Percentiles rank a stretch among this genome's conserved stretches.
These are phyloP conservation scores for Sphaerulina vaccinii DNA, from an alignment of 2,329 filamentous ascomycete genomes.

Conservation along the genomic window DNA sequence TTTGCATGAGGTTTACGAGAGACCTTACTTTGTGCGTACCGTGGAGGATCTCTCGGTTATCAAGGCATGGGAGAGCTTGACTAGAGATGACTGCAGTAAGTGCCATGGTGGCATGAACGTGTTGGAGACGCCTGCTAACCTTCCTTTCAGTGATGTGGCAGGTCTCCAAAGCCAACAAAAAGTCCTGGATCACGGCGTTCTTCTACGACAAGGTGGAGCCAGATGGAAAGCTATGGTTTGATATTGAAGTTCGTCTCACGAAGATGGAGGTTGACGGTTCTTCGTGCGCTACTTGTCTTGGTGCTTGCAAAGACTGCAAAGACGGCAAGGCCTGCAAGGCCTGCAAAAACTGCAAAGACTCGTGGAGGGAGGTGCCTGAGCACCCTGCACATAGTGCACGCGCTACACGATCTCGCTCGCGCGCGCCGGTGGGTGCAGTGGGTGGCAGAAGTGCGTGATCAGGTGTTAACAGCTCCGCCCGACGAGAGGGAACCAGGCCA, in stretches of 20 bases:
- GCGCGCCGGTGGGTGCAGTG: no score
- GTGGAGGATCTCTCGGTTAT: conserved; percentile 4
- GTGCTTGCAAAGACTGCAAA: neutral
- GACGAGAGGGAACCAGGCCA: no score
- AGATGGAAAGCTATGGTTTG: neutral
- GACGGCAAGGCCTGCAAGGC: no score
- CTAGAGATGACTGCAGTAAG: neutral
- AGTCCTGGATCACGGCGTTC: neutral
- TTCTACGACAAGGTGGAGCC: neutral
- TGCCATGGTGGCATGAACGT: neutral
- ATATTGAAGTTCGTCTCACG: neutral
- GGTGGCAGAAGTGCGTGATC: no score
- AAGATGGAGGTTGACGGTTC: neutral
- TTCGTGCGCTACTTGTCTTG: neutral
- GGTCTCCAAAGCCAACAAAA: neutral
- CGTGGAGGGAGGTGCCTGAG: no score
- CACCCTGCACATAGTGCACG: no score
- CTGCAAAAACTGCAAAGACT: no score
- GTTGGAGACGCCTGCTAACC: neutral
- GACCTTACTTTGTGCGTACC: conserved; percentile 4
- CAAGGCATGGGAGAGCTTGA: conserved; percentile 7
- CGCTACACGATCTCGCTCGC: no score
- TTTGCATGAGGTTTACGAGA: conserved; percentile 4
- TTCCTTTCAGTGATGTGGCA: conserved; percentile 2
- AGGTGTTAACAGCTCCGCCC: no score